A percentile compares a stretch with the other conserved stretches of the same genome.
Conservation (phyloP, 192 early-diverging fungal genomes). For the Geosiphon pyriformis region DNA sequence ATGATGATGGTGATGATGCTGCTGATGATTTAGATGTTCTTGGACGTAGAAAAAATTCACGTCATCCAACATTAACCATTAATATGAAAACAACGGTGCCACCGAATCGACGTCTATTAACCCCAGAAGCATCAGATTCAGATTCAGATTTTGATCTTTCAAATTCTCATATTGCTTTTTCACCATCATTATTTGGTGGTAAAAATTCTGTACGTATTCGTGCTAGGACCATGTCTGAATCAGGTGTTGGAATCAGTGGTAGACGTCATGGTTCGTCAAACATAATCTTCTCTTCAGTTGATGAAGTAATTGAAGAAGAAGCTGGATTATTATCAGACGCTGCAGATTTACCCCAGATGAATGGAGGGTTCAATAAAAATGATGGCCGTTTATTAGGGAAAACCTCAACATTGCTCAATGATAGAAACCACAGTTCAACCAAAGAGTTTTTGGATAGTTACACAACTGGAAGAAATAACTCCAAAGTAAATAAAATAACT, state of each 20-base stretch:
- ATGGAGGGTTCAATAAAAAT: neutral
- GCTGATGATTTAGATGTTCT: neutral
- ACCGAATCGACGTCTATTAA: slow-evolving; percentile 8
- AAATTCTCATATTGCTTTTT: slow-evolving; percentile 13
- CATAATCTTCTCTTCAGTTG: slow-evolving; percentile 6
- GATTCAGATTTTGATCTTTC: slow-evolving; percentile 26
- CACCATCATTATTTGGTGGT: slow-evolving; percentile 2
- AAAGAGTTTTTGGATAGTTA: slow-evolving; percentile 13
- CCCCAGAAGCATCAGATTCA: slow-evolving; percentile 24
- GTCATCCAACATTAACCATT: slow-evolving; percentile 8
- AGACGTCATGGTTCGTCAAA: slow-evolving; percentile 5
- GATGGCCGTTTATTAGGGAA: neutral
- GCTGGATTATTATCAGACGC: slow-evolving; percentile 9
- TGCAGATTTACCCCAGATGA: neutral
- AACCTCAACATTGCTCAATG: neutral
- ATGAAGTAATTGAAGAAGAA: slow-evolving; percentile 22
- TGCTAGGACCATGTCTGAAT: slow-evolving; percentile 3
- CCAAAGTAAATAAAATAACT: slow-evolving; percentile 3
- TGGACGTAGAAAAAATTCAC: neutral
- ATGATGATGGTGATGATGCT: neutral
- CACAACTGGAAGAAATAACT: neutral
- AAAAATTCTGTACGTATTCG: slow-evolving; percentile 13
- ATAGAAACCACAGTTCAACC: neutral
- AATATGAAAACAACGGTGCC: slow-evolving; percentile 10
- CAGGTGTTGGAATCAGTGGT: neutral